These are phyloP conservation scores for Perkinsus olseni DNA, from an alignment of 169 alveolate species.

Conservation along the genomic window DNA sequence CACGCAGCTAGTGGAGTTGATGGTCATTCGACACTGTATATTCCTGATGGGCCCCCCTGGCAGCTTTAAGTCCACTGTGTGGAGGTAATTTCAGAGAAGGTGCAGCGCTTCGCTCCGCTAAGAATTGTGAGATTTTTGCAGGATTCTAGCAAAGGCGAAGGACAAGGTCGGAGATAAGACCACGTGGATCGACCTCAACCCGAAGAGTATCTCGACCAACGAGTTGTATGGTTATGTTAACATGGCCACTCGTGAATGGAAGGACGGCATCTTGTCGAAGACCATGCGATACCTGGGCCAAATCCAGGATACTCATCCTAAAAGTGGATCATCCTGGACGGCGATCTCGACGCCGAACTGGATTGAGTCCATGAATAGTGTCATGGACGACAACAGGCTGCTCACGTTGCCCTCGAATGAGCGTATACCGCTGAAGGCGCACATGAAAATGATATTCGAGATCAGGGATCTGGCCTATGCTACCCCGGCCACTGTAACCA, in stretches of 20 bases:
- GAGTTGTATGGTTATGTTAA: conserved; percentile 84
- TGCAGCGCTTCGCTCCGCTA: background rate
- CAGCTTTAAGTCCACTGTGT: conserved; percentile 83
- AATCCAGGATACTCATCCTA: conserved; percentile 70
- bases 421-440: conserved; percentile 83
- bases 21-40: conserved; percentile 88
- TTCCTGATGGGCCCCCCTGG: conserved; percentile 94
- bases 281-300: conserved; percentile 73
- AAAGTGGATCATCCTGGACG: conserved; percentile 89
- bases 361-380: conserved; percentile 92
- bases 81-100: too few relatives aligned
- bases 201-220: conserved; percentile 75
- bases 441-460: conserved; percentile 91
- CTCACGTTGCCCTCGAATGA: conserved; percentile 88
- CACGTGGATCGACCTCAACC: conserved; percentile 77
- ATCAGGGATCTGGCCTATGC: conserved; percentile 91
- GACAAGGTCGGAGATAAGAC: conserved; percentile 78
- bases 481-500: conserved; percentile 92
- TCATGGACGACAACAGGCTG: conserved; percentile 90
- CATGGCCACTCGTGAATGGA: conserved; percentile 85
- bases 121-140: background rate
- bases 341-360: conserved; percentile 92
- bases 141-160: conserved; percentile 81
- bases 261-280: conserved; percentile 82
- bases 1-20: conserved; percentile 79